phyloP scores from a whole-genome alignment of 805 yeast genomes.

The Ogataea degrootiae region DNA sequence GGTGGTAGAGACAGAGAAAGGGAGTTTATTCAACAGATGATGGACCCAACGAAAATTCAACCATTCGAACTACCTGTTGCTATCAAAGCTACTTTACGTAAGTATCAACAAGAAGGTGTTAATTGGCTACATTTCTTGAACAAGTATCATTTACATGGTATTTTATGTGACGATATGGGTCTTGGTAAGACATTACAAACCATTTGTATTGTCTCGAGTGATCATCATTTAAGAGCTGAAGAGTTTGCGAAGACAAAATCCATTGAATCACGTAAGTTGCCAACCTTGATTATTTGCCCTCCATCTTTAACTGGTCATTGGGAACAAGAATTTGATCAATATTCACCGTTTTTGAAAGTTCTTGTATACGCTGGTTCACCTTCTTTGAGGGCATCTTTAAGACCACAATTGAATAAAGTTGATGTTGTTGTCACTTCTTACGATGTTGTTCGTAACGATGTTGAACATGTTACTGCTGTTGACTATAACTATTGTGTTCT shows the following conservation, averaged over 20 bases:
- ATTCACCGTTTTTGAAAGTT: conserved; percentile 81
- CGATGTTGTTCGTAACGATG: conserved; percentile 94
- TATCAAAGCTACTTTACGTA: conserved; percentile 86
- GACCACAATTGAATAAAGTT: conserved; percentile 46
- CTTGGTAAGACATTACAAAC: conserved; percentile 96
- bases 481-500: conserved; percentile 91
- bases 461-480: conserved; percentile 49
- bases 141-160: conserved; percentile 93
- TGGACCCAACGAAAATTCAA: conserved; percentile 89
- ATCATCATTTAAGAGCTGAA: conserved; percentile 79
- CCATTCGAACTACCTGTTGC: conserved; percentile 87
- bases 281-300: conserved; percentile 89
- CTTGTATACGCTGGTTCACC: conserved; percentile 95
- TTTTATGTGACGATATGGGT: conserved; percentile 99
- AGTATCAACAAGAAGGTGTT: conserved; percentile 97
- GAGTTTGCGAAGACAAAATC: conserved; percentile 57
- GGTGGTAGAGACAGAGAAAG: conserved; percentile 92
- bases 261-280: conserved; percentile 66
- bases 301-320: conserved; percentile 98
- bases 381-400: conserved; percentile 52
- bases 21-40: conserved; percentile 93
- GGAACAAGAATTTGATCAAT: conserved; percentile 91
- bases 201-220: conserved; percentile 94
- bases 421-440: conserved; percentile 93
- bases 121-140: conserved; percentile 96